Conservation (phyloP, 129 eudicot species). For the Apium graveolens region DNA sequence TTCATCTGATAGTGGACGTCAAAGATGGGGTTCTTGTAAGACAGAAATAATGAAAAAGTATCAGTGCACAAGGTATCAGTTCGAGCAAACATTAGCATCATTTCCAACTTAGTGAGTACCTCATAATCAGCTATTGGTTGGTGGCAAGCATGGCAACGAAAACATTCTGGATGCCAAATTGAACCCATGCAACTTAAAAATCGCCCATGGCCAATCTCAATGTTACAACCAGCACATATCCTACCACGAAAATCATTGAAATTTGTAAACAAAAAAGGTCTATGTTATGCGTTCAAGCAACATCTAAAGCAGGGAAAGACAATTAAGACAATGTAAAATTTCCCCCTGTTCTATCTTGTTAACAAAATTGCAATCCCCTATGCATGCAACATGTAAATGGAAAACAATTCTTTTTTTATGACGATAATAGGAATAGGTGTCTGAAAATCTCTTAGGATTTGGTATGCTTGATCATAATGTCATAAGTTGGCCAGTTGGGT, state of each 20-base stretch:
- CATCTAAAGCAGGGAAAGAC: background rate
- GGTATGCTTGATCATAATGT: background rate
- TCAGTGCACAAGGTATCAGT: background rate
- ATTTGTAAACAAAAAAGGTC: background rate
- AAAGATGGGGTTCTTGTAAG: background rate
- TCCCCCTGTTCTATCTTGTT: background rate
- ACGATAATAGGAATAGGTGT: background rate
- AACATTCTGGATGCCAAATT: conserved; percentile 96
- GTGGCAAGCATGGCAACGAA: conserved; percentile 84
- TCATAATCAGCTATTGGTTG: conserved; percentile 84
- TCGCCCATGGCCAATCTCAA: conserved; percentile 84
- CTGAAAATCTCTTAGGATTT: background rate
- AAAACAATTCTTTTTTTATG: background rate
- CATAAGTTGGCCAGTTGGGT: background rate
- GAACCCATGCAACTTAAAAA: conserved; percentile 90
- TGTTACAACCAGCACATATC: conserved; percentile 81
- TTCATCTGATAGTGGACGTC: background rate
- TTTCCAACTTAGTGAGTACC: conserved; percentile 31
- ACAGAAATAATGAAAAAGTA: background rate
- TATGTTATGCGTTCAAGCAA: background rate
- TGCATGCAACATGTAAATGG: background rate
- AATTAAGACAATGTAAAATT: background rate
- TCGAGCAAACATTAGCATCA: background rate
- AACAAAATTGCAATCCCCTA: background rate
- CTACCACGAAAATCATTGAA: conserved; percentile 28